Base-by-base conservation (phyloP, 352 stramenopile species). In the Stramenopiles sp. region DNA sequence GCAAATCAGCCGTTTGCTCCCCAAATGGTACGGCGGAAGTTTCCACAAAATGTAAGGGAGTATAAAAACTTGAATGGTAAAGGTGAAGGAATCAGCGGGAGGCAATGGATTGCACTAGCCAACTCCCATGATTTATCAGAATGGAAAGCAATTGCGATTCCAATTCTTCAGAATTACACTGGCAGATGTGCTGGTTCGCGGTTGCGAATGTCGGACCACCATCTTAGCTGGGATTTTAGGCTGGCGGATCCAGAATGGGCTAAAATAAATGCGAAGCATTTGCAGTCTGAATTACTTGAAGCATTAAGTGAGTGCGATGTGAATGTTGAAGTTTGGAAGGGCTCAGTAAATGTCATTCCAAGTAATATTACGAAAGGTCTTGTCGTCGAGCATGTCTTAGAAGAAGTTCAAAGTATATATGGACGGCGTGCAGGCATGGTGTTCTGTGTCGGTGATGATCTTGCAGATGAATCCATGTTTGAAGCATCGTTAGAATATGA, bases 401-500 rank as follows among this genome's bases (percentile, higher is more conserved):
- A 90, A 1, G 90, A 97, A 83, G 90, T 94, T 80, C 88, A 87
- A 0, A 82, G 85, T 32, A 89, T 91, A 44, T 88, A 91, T 81
- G 85, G 87, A n/a, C 85, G 87, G 4, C 90, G 93, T 32, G 91
- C 95, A 7, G 94, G 98, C 85, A 98, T 98, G 87, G 83, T 97
- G 30, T 91, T 98, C 27, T 98, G 93, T 81, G 95, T 98, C 82
- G 95, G 95, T 71, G 95, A 98, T 85, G 94, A 98, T 84, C 95
- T 94, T 75, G 95, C 92, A 1, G 95, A 98, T 84, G 95, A 98
- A 86, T 97, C 95, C 83, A 98, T 98, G 95, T 98, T 98, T 87
- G 92, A 92, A 82, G 85, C 88, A 75, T 92, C 95, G 83, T 95
- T 95, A 85, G 90, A 94, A 82, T 95, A 93, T 86, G 94, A 95